Percentiles rank a stretch among this genome's conserved stretches.
phyloP scores from a whole-genome alignment of 495 filamentous ascomycete genomes.

The Xylaria bambusicola region DNA sequence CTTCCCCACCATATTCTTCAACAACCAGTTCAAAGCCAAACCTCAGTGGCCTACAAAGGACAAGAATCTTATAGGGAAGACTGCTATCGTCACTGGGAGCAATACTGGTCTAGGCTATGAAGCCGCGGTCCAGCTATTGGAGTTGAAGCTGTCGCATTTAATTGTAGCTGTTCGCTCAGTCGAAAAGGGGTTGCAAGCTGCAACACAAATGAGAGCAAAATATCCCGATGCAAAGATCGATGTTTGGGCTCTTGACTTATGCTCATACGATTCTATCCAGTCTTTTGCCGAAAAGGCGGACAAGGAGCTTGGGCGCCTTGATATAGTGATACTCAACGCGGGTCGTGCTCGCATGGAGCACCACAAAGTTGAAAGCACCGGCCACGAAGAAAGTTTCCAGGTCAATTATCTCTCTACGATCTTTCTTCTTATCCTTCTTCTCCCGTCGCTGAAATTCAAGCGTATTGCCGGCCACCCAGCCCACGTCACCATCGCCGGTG shows the following conservation, averaged over 20 bases:
- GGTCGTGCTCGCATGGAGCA: conserved; percentile 42
- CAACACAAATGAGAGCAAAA: conserved; percentile 34
- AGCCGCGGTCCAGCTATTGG: conserved; percentile 49
- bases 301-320: conserved; percentile 39
- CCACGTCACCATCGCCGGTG: conserved; percentile 45
- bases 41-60: conserved; percentile 25
- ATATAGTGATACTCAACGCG: conserved; percentile 58
- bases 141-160: conserved; percentile 46
- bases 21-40: conserved; percentile 37
- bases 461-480: conserved; percentile 29
- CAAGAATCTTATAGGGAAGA: conserved; percentile 39
- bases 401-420: conserved; percentile 53
- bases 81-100: conserved; percentile 54
- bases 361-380: conserved; percentile 35
- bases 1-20: conserved; percentile 23
- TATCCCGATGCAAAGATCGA: conserved; percentile 45
- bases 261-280: conserved; percentile 47
- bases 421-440: conserved; percentile 50
- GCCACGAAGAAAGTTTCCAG: conserved; percentile 51
- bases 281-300: conserved; percentile 45
- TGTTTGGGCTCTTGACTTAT: conserved; percentile 58
- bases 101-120: conserved; percentile 56
- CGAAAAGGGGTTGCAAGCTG: conserved; percentile 48
- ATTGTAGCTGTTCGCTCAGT: conserved; percentile 58
- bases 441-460: conserved; percentile 50